These are phyloP conservation scores for Brassica rapa DNA, from an alignment of 345 rosid genomes.

Conservation along the genomic window DNA sequence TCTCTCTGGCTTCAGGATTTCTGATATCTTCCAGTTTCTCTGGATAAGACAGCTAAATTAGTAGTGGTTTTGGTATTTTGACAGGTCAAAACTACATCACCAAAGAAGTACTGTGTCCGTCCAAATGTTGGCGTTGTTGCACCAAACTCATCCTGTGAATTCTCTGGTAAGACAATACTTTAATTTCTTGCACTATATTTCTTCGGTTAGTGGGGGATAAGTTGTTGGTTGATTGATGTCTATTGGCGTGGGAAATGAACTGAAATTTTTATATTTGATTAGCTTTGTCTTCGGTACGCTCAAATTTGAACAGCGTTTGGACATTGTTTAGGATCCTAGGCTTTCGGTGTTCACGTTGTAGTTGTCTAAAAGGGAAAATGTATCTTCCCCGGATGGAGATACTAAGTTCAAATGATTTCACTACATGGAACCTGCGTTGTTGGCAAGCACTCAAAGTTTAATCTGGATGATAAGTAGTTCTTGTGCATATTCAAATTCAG, in stretches of 20 bases:
- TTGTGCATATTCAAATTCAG: slow-evolving; percentile 10
- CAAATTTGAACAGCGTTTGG: not conserved
- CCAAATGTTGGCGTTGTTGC: slow-evolving; percentile 80
- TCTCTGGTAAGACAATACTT: slow-evolving; percentile 57
- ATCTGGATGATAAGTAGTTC: not conserved
- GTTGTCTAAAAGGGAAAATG: not conserved
- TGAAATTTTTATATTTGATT: slow-evolving; percentile 4
- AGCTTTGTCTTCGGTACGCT: not conserved
- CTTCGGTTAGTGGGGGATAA: not conserved
- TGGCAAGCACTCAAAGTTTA: not conserved
- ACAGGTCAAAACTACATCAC: slow-evolving; percentile 97
- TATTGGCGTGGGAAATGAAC: slow-evolving; percentile 7
- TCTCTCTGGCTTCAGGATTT: not conserved
- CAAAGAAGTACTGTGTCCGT: slow-evolving; percentile 88
- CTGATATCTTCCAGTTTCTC: not conserved
- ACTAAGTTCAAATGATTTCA: not conserved
- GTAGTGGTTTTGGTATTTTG: slow-evolving; percentile 26
- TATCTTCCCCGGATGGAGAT: not conserved
- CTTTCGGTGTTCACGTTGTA: slow-evolving; percentile 9
- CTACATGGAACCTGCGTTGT: slow-evolving; percentile 15
- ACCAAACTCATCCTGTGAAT: slow-evolving; percentile 69
- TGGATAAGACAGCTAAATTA: slow-evolving; percentile 12
- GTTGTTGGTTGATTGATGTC: slow-evolving; percentile 4
- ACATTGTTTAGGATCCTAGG: slow-evolving; percentile 3
- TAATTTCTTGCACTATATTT: slow-evolving; percentile 1